Base-by-base conservation (phyloP, 169 alveolate species). In the Cystoisospora suis region DNA sequence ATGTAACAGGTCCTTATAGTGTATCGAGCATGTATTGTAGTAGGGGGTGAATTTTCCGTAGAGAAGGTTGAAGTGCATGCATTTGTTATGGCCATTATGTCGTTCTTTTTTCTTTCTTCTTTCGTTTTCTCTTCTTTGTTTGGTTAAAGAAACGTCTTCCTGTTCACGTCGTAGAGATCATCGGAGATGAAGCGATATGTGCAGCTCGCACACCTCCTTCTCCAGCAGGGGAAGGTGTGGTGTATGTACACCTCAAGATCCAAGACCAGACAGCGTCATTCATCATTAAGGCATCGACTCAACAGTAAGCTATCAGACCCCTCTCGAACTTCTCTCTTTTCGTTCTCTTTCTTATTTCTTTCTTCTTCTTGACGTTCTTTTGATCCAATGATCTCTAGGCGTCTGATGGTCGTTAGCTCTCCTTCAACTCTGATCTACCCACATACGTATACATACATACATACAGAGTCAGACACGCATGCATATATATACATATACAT, bases 151-250 rank as follows among this genome's bases (percentile, higher is more conserved):
- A 40, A 40, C 38, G 58, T 23, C 15, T 72, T 34, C 58, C 83
- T 0, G 36, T 72, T 46, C 83, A 72, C 7, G 53, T 72, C 56
- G 83, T 72, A 12, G 83, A 72, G 27, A 56, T 72, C 34, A 72
- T 72, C 83, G 83, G 83, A 29, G 83, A 72, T 34, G 83, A 72
- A 40, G 83, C 83, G 40, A 72, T 72, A 5, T n/a, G 58, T 1
- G 83, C 83, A 38, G 83, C 83, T 15, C 47, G 36, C 58, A 38
- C 47, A 9, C 58, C 56, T 34, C 40, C 34, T 23, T n/a, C n/a
- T n/a, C 65, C 65, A 15, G 83, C 42, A 4, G 83, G 83, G 6
- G 53, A 40, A n/a, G 83, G 83, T 34, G 83, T 72, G 46, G 83
- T 72, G 56, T 72, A 38, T 32, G 56, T 72, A 40, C 83, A 72